These are phyloP conservation scores for Dendrobium catenatum DNA, from an alignment of 106 monocot genomes.

Conservation along the genomic window DNA sequence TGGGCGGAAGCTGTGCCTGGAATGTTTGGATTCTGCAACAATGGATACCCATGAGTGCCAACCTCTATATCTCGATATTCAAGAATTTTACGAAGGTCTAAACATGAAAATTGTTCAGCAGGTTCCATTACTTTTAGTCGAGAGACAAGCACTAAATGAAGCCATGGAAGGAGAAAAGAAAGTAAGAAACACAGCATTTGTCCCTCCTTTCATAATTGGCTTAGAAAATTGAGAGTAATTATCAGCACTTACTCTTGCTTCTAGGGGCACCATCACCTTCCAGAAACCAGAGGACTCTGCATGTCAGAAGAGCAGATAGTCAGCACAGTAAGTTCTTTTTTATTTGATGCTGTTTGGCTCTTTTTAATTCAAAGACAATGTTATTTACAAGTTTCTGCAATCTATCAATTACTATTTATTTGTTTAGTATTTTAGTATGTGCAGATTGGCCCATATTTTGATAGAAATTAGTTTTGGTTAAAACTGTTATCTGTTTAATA, in stretches of 20 bases:
- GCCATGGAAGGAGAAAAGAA: constrained; percentile 92
- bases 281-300: constrained; percentile 95
- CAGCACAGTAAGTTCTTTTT: constrained; percentile 52
- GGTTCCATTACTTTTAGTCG: constrained; percentile 81
- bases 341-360: no score
- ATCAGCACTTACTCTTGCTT: background rate
- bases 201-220: background rate
- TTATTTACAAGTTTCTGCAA: no score
- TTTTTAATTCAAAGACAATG: no score
- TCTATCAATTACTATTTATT: no score
- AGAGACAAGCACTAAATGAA: constrained; percentile 82
- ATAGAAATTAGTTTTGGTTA: no score
- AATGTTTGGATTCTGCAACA: constrained; percentile 82
- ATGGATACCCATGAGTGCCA: constrained; percentile 90
- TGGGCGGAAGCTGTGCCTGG: constrained; percentile 82
- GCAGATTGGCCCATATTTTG: no score
- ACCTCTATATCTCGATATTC: constrained; percentile 78
- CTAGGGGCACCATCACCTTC: constrained; percentile 78
- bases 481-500: no score
- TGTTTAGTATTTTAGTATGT: no score
- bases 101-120: constrained; percentile 93
- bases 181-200: constrained; percentile 26
- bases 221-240: background rate
- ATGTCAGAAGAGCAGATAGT: constrained; percentile 92
- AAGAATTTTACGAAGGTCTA: constrained; percentile 88